Evolutionary conservation across 139 green algal species (phyloP).

Genomic region (Closterium sp.): DNA sequence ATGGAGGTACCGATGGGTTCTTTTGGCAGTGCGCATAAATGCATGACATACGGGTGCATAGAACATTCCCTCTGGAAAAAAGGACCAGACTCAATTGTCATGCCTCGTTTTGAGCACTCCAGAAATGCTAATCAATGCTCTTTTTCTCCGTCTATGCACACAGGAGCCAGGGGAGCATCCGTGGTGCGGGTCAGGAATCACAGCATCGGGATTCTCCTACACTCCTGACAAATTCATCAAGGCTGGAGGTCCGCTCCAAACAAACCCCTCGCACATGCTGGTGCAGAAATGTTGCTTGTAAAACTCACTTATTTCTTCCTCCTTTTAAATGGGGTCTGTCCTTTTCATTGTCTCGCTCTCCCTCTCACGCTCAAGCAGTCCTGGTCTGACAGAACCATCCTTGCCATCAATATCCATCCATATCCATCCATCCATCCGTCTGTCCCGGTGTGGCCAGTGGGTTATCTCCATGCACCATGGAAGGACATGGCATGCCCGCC

Average conservation of each 20-base stretch:
- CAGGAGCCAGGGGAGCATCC: not conserved
- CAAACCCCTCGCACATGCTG: not conserved
- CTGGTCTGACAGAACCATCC: too few relatives aligned
- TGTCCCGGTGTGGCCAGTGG: constrained; percentile 56
- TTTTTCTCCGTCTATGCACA: not conserved
- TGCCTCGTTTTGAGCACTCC: not conserved
- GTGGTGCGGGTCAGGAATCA: not conserved
- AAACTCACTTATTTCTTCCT: constrained; percentile 23
- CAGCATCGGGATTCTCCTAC: not conserved
- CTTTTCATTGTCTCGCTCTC: too few relatives aligned
- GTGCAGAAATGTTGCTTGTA: not conserved
- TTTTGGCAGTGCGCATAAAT: not conserved
- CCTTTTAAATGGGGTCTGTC: too few relatives aligned
- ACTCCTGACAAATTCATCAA: not conserved
- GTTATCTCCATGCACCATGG: constrained; percentile 73
- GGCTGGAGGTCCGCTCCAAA: not conserved
- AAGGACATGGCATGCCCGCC: constrained; percentile 70
- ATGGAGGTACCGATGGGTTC: not conserved
- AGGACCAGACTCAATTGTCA: too few relatives aligned
- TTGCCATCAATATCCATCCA: too few relatives aligned
- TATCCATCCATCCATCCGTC: too few relatives aligned
- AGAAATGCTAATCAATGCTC: not conserved
- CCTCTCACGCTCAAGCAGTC: too few relatives aligned
- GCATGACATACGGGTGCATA: too few relatives aligned
- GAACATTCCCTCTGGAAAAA: too few relatives aligned